phyloP scores from a whole-genome alignment of 2,329 filamentous ascomycete genomes.

The Fusarium decemcellulare region DNA sequence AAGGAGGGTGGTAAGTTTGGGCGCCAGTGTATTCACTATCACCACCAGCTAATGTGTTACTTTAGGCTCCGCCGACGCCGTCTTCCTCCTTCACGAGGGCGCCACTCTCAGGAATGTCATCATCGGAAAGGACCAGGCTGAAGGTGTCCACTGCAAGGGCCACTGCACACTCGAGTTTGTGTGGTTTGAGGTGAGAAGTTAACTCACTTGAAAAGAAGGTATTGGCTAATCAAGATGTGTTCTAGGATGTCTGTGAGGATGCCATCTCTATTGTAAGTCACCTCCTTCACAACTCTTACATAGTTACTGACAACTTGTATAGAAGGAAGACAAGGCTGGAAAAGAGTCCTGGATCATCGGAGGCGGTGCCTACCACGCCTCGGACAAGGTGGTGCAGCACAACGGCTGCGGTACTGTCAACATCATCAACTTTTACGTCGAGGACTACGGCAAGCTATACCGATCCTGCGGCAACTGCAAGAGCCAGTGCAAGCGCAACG shows the following conservation, averaged over 20 bases:
- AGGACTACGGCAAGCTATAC: constrained; percentile 63
- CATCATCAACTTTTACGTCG: constrained; percentile 43
- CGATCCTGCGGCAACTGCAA: constrained; percentile 59
- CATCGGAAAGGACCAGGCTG: constrained; percentile 63
- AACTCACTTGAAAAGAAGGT: too few relatives aligned
- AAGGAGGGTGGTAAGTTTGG: constrained; percentile 42
- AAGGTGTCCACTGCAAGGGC: constrained; percentile 65
- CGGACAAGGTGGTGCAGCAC: constrained; percentile 58
- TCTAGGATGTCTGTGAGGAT: constrained; percentile 54
- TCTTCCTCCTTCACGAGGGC: constrained; percentile 66
- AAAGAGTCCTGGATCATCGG: constrained; percentile 57
- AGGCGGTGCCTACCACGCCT: constrained; percentile 58
- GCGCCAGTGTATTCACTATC: background rate
- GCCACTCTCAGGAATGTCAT: constrained; percentile 66
- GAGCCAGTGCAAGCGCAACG: constrained; percentile 31
- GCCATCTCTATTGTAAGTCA: constrained; percentile 49
- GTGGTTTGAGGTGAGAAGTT: constrained; percentile 47
- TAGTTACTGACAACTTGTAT: constrained; percentile 45
- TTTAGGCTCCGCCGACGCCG: constrained; percentile 55
- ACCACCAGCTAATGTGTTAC: background rate
- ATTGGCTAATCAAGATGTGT: too few relatives aligned
- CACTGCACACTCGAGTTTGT: constrained; percentile 57
- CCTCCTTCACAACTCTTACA: background rate
- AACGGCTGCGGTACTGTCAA: constrained; percentile 57
- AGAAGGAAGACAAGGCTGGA: constrained; percentile 32